A percentile compares a stretch with the other conserved stretches of the same genome.
Conservation (phyloP, 2,329 filamentous ascomycete species). For the Curvularia lunata region DNA sequence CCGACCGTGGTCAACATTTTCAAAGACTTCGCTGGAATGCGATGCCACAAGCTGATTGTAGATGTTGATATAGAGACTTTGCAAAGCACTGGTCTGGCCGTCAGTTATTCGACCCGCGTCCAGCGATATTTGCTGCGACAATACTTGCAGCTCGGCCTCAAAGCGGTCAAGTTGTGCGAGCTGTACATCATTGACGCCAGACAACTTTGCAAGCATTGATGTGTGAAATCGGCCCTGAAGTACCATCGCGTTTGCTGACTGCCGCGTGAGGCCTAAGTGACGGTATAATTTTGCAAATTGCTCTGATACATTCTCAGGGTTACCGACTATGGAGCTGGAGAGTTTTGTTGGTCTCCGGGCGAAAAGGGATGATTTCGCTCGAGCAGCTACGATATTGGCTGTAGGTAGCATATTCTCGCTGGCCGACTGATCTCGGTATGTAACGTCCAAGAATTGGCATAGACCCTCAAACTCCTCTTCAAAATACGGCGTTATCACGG, state of each 20-base stretch:
- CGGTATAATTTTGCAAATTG: slow-evolving; percentile 34
- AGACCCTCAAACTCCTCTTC: slow-evolving; percentile 48
- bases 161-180: slow-evolving; percentile 52
- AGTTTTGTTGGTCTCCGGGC: slow-evolving; percentile 47
- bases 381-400: slow-evolving; percentile 21
- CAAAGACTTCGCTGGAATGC: slow-evolving; percentile 27
- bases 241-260: slow-evolving; percentile 29
- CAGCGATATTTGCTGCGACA: slow-evolving; percentile 47
- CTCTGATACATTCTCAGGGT: slow-evolving; percentile 19
- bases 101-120: slow-evolving; percentile 44
- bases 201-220: slow-evolving; percentile 38
- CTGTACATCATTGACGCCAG: slow-evolving; percentile 44
- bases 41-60: slow-evolving; percentile 31
- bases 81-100: slow-evolving; percentile 39
- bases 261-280: slow-evolving; percentile 34
- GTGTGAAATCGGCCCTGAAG: slow-evolving; percentile 41
- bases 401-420: slow-evolving; percentile 17
- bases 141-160: slow-evolving; percentile 47
- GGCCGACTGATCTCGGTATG: slow-evolving; percentile 19
- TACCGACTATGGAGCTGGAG: slow-evolving; percentile 12
- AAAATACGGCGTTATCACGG: slow-evolving; percentile 41
- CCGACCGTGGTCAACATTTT: neutral
- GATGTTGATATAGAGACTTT: slow-evolving; percentile 33
- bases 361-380: slow-evolving; percentile 42
- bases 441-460: slow-evolving; percentile 46